Evolutionary conservation across 306 rosid species (phyloP), one percentile per base, ranked within the genome.

Genomic region (Castanea sativa): DNA sequence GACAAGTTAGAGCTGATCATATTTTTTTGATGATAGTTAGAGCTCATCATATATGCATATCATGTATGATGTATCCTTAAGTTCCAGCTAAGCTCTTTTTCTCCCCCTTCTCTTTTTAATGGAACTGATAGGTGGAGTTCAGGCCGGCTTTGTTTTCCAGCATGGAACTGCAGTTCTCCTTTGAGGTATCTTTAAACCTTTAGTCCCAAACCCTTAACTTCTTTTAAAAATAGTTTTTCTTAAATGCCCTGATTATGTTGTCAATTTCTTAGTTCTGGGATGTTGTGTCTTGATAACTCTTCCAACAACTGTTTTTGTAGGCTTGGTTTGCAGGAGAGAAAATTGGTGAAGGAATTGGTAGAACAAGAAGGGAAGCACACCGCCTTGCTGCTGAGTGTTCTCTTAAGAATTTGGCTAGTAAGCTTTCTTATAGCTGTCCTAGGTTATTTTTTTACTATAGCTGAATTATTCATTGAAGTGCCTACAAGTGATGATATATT

Each of bases 311-410:
- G 49, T 71, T 56, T 82, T 71, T 83, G 69, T 77, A 96, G 99
- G 92, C 87, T 14, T 96, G 96, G 97, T 90, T 96, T 85, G 87
- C 92, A 4, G 98, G 99, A 43, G 91, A 89, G 78, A 96, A 91
- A 90, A 68, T 91, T 79, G 98, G 99, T 69, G 92, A 87, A 77
- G 98, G 98, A 78, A 80, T 85, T 73, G 98, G 97, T 61, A 88
- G 87, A 87, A 91, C 97, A 43, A 93, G 98, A 87, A 89, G 92
- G 88, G 97, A 89, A 82, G 98, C 98, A 56, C 98, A 91, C 68
- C 86, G 82, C 30, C 92, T 77, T 83, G 97, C 98, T 83, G 97
- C 96, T 16, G 96, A 93, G 84, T 82, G 85, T 76, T 91, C 98
- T 81, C 90, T 96, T 43, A 93, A 88, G 86, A 85, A 91, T 41